Conservation (phyloP, 257 asterid genomes). For the Lycium ferocissimum region DNA sequence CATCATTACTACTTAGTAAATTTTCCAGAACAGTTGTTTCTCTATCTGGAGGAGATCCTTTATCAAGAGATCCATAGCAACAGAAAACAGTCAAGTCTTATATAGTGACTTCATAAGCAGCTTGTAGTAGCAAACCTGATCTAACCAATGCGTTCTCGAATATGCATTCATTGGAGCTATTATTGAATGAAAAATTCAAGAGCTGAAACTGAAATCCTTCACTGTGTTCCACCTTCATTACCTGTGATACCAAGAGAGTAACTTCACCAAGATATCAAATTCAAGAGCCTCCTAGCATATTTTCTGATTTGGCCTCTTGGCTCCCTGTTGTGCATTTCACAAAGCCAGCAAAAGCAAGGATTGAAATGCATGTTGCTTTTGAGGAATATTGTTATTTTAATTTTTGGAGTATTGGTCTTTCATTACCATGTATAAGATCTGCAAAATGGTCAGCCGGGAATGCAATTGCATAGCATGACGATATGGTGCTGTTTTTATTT, state of each 20-base stretch:
- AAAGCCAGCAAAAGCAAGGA: not conserved
- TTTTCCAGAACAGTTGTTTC: constrained; percentile 85
- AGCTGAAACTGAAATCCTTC: not conserved
- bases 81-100: not conserved
- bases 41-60: constrained; percentile 25
- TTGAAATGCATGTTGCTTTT: not conserved
- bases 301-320: not conserved
- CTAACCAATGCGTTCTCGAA: not conserved
- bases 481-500: not conserved
- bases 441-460: not conserved
- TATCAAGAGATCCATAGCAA: not conserved
- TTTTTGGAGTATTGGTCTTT: not conserved
- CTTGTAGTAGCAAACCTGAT: not conserved
- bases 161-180: not conserved
- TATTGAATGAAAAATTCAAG: not conserved
- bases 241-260: not conserved
- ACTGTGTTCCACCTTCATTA: not conserved
- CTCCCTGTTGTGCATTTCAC: not conserved
- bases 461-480: not conserved
- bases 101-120: not conserved
- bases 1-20: constrained; percentile 79
- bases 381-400: not conserved
- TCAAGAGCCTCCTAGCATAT: not conserved
- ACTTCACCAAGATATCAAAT: not conserved
- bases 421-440: not conserved